Conservation (phyloP, 2,329 filamentous ascomycete genomes). For the Arthrobotrys sphaeroides region DNA sequence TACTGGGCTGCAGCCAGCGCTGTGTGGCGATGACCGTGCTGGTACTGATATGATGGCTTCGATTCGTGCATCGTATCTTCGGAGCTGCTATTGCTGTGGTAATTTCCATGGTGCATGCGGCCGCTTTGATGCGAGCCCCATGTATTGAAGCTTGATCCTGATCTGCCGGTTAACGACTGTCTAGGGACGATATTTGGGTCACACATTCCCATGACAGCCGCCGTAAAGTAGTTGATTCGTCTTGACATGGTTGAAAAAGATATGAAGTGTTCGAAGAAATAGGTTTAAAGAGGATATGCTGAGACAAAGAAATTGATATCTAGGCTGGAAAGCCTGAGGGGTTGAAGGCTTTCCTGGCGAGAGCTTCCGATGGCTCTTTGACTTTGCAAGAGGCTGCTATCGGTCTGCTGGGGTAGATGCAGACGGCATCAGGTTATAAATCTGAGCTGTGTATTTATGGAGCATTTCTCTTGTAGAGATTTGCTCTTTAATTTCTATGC, state of each 20-base stretch:
- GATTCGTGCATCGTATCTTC: constrained; percentile 35
- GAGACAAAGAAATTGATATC: constrained; percentile 17
- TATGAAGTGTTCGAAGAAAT: neutral
- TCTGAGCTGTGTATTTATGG: constrained; percentile 26
- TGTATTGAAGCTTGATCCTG: constrained; percentile 46
- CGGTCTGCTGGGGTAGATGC: neutral
- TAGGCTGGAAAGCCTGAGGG: neutral
- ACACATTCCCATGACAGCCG: constrained; percentile 49
- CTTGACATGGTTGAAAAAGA: constrained; percentile 33
- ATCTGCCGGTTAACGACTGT: constrained; percentile 26
- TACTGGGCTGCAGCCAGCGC: neutral
- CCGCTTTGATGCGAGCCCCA: constrained; percentile 28
- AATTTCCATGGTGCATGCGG: constrained; percentile 31
- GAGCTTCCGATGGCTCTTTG: constrained; percentile 21
- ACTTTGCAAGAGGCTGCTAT: constrained; percentile 16
- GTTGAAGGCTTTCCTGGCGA: neutral
- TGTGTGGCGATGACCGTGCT: constrained; percentile 12
- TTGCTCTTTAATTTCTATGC: too few species aligned
- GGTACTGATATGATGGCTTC: constrained; percentile 39
- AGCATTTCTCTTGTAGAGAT: constrained; percentile 20
- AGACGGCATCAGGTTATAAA: constrained; percentile 12
- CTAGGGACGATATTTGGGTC: constrained; percentile 43
- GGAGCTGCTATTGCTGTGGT: constrained; percentile 45
- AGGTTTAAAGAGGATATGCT: neutral
- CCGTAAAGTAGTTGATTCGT: constrained; percentile 40